Evolutionary conservation across 129 eudicot species (phyloP).

Genomic region (Daucus carota): DNA sequence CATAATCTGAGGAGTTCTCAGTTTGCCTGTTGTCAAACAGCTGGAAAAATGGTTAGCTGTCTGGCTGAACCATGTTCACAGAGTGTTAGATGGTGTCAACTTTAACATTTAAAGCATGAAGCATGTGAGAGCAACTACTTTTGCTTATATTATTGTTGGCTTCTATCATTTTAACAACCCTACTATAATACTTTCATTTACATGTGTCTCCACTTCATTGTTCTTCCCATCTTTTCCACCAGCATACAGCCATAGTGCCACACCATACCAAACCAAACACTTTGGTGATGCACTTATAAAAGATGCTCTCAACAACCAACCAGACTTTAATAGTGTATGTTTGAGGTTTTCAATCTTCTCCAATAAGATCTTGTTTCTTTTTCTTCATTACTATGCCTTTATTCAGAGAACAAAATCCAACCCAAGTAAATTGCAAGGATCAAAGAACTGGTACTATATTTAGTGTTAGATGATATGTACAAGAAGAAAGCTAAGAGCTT

Average conservation of each 20-base stretch:
- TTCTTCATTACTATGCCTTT: neutral
- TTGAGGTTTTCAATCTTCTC: too few species aligned
- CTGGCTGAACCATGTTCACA: neutral
- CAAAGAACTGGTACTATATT: neutral
- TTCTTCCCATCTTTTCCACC: neutral
- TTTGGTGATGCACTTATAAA: neutral
- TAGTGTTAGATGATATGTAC: neutral
- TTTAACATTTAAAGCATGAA: neutral
- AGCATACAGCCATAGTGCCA: neutral
- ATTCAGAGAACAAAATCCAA: neutral
- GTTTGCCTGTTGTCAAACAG: neutral
- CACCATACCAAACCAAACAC: neutral
- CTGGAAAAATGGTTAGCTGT: conserved; percentile 3
- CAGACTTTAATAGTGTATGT: neutral
- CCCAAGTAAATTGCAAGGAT: neutral
- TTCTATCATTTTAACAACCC: neutral
- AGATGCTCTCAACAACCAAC: neutral
- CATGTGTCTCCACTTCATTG: neutral
- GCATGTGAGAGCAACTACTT: neutral
- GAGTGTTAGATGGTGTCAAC: neutral
- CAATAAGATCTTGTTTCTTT: neutral
- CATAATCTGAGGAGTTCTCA: neutral
- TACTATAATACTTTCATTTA: too few species aligned
- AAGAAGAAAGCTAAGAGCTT: neutral
- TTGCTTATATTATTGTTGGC: neutral